Conservation (phyloP, 2,329 filamentous ascomycete species). For the Aspergillus sp. region DNA sequence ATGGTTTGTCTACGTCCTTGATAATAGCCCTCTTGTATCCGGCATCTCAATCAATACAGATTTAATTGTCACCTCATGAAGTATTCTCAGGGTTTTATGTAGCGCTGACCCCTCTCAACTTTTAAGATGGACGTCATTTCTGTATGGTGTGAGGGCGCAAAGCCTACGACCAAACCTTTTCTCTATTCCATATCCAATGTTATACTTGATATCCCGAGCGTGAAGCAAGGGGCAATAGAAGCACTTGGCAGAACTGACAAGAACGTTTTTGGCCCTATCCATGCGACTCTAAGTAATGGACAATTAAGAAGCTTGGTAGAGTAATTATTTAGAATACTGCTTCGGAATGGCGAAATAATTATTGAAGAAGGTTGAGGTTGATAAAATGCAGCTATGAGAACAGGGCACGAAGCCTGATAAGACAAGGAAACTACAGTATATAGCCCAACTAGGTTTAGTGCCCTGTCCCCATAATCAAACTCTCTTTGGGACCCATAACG, state of each 20-base stretch:
- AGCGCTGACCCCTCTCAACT: neutral
- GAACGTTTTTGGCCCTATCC: too few relatives aligned
- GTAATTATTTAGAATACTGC: too few relatives aligned
- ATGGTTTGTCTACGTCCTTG: conserved; percentile 41
- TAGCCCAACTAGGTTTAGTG: neutral
- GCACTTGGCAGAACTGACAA: too few relatives aligned
- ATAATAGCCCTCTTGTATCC: conserved; percentile 44
- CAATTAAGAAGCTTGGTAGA: too few relatives aligned
- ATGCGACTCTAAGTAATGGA: too few relatives aligned
- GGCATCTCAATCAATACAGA: conserved; percentile 42
- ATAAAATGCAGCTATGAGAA: neutral
- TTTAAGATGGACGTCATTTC: neutral
- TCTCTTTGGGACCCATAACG: neutral
- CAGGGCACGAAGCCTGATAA: neutral
- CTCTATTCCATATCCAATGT: too few relatives aligned
- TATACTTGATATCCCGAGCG: too few relatives aligned
- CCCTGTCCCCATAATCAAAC: neutral
- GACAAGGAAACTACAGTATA: neutral
- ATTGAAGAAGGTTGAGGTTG: neutral
- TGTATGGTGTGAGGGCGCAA: too few relatives aligned
- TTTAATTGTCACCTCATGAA: conserved; percentile 27
- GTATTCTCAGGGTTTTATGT: neutral
- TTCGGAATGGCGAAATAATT: neutral
- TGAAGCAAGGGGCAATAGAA: too few relatives aligned
- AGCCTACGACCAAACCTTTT: too few relatives aligned